These are phyloP conservation scores for Neofusicoccum laricinum DNA, from an alignment of 2,329 filamentous ascomycete species.

Conservation along the genomic window DNA sequence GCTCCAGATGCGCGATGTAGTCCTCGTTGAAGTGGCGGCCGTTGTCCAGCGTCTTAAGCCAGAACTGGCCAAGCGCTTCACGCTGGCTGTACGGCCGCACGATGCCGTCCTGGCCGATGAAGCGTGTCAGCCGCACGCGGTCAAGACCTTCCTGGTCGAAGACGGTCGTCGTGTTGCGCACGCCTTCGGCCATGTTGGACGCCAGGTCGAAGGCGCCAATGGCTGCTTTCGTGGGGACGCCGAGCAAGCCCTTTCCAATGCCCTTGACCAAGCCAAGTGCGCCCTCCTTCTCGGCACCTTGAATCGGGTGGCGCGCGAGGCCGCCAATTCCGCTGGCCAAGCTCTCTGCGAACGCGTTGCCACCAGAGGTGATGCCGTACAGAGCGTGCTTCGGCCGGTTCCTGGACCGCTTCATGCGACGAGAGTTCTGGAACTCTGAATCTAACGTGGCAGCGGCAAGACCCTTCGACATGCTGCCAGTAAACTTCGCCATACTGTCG, in stretches of 20 bases:
- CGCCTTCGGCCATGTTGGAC: constrained; percentile 93
- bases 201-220: constrained; percentile 97
- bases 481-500: constrained; percentile 97
- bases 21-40: constrained; percentile 97
- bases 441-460: constrained; percentile 92
- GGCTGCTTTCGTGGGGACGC: constrained; percentile 93
- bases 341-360: constrained; percentile 90
- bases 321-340: constrained; percentile 92
- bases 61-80: constrained; percentile 94
- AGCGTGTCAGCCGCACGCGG: constrained; percentile 87
- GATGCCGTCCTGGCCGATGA: constrained; percentile 88
- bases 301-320: constrained; percentile 85
- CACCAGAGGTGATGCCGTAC: constrained; percentile 92
- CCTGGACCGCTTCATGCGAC: constrained; percentile 86
- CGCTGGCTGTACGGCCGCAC: constrained; percentile 92
- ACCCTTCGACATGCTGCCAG: constrained; percentile 94
- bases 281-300: constrained; percentile 94
- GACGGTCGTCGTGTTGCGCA: constrained; percentile 97
- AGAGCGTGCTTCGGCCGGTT: constrained; percentile 96
- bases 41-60: constrained; percentile 97
- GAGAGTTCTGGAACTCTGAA: constrained; percentile 96
- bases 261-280: constrained; percentile 95
- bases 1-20: constrained; percentile 94
- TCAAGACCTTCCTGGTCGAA: constrained; percentile 95
- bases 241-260: constrained; percentile 89